Evolutionary conservation across 345 rosid species (phyloP).

Genomic region (Moricandia moricandioides): DNA sequence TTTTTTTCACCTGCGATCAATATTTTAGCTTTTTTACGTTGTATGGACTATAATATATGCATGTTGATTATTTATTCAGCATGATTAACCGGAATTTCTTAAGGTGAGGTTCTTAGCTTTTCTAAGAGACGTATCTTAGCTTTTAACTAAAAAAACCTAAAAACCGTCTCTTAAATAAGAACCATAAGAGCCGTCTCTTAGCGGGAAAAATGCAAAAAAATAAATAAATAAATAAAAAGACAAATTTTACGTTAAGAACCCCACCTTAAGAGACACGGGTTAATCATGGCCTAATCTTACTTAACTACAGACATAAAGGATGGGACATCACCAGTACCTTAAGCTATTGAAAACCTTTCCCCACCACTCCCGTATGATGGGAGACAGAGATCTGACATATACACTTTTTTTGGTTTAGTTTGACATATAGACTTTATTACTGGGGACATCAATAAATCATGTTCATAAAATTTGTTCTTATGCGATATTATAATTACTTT

Average conservation of each 20-base stretch:
- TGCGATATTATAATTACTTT: not conserved
- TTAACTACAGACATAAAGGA: not conserved
- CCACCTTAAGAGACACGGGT: too few relatives aligned
- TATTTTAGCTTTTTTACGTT: not conserved
- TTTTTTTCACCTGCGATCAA: not conserved
- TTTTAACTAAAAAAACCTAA: too few relatives aligned
- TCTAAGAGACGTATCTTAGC: too few relatives aligned
- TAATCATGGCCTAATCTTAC: too few relatives aligned
- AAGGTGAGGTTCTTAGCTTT: too few relatives aligned
- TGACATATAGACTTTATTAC: slow-evolving; percentile 7
- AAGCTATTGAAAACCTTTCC: slow-evolving; percentile 24
- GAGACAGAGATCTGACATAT: slow-evolving; percentile 32
- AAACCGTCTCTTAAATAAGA: too few relatives aligned
- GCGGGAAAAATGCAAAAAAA: too few relatives aligned
- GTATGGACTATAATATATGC: not conserved
- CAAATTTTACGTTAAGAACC: too few relatives aligned
- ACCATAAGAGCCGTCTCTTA: too few relatives aligned
- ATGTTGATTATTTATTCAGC: not conserved
- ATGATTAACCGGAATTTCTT: too few relatives aligned
- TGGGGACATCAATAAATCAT: not conserved
- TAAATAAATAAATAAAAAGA: too few relatives aligned
- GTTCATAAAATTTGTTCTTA: not conserved
- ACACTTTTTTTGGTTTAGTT: not conserved
- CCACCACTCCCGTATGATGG: slow-evolving; percentile 20
- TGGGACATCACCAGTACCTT: slow-evolving; percentile 7